Percentiles rank a stretch among this genome's conserved stretches.
These are phyloP conservation scores for Sonneratia alba DNA, from an alignment of 345 rosid species.

Conservation along the genomic window DNA sequence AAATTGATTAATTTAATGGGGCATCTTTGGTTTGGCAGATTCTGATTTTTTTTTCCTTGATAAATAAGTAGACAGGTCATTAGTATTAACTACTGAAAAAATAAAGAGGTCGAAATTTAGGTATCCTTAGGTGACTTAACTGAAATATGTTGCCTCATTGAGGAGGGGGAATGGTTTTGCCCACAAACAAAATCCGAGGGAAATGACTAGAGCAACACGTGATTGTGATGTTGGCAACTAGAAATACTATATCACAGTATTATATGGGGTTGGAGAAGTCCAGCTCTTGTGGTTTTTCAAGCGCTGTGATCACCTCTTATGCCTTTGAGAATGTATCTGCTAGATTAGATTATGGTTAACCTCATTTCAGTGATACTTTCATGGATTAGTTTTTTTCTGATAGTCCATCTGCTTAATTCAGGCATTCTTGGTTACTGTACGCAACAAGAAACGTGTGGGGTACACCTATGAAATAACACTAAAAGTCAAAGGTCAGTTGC, in stretches of 20 bases:
- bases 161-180: not conserved
- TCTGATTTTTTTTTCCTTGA: not conserved
- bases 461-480: conserved; percentile 72
- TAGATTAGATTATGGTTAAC: not conserved
- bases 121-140: not conserved
- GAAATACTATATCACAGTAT: too few species aligned
- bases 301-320: not conserved
- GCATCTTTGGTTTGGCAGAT: not conserved
- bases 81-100: too few species aligned
- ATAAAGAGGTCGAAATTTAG: too few species aligned
- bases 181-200: not conserved
- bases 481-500: conserved; percentile 53
- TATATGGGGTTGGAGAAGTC: not conserved
- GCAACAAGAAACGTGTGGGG: conserved; percentile 86
- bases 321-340: not conserved
- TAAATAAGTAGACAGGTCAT: not conserved
- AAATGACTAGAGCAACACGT: not conserved
- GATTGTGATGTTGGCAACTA: not conserved
- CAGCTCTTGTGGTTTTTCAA: not conserved
- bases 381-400: conserved; percentile 1
- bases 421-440: conserved; percentile 88
- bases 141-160: not conserved
- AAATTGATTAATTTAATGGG: not conserved
- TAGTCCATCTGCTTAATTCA: conserved; percentile 18
- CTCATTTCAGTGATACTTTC: too few species aligned